Evolutionary conservation across 371 early-diverging fungal genomes (phyloP), one percentile per base, ranked within the genome.

Genomic region (Lichtheimia ramosa): DNA sequence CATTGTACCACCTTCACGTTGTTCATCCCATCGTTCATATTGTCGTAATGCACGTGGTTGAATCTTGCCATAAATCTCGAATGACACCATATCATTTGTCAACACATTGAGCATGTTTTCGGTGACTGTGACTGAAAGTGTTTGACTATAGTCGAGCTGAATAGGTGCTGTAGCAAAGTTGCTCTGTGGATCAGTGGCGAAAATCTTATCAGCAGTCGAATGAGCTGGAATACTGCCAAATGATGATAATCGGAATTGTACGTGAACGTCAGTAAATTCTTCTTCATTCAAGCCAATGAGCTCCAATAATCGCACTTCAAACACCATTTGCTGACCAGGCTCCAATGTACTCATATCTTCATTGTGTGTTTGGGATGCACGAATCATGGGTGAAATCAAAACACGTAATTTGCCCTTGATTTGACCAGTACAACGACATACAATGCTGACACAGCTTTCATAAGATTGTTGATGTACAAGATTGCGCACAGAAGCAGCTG

Each of bases 221-320:
- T 76, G 69, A 12, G 66, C 48, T 13, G 65, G 52, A 13, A 77
- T 66, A 18, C 73, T 71, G 12, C 85, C 87, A 73, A 90, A 86
- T 3, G 85, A 84, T 3, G 85, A 85, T 0, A 87, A 65, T 52
- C 87, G 82, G 70, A 92, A 88, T 52, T 92, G 93, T 28, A 88
- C 85, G 65, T 95, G 96, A 12, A 93, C 86, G 51, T 89, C 82
- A 15, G 89, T 88, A 63, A 79, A 88, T 52, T 89, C 85, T 10
- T 68, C 58, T 71, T 93, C 94, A 28, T 65, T 73, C 1, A 95
- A 62, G 1, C 92, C 93, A 10, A 73, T 81, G 5, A 93, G 61
- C 18, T 89, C 83, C 15, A 87, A 55, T 6, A 95, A 58, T 6
- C 83, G 79, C 8, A 93, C 78, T 56, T 93, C 92, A 63, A 95